Base-by-base conservation (phyloP, 768 basidiomycete species). In the Candolleomyces aberdarensis region DNA sequence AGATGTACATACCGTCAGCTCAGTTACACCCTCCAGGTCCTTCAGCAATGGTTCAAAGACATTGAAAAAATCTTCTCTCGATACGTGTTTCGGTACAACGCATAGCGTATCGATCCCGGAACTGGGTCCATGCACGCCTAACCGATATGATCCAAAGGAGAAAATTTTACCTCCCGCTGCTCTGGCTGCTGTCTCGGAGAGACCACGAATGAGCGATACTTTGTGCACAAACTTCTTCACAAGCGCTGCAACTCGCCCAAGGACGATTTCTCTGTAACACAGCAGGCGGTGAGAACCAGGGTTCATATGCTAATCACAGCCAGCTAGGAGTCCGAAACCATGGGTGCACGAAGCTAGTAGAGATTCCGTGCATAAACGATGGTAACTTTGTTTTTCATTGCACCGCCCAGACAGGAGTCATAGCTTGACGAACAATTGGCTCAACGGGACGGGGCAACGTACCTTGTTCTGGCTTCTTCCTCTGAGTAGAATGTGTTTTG, bases 151-250 rank as follows among this genome's bases (percentile, higher is more conserved):
- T 46, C 97, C 97, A 74, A 96, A 99, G 7, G 97, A 98, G 74
- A 94, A 99, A 72, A 99, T 98, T 80, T 98, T 96, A 64, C 96
- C 97, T 56, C 97, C 97, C 9, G 97, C 94, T 52, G 92, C 88
- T 55, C 77, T 84, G 9, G 96, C 96, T 1, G 93, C 90, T 19
- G 88, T 76, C 64, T 98, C 95, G 32, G 95, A 96, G 50, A 96
- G 78, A 7, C 96, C 96, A 44, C 83, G 84, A 48, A 84, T 76
- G 59, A 96, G 72, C 8, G 91, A 89, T 1, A 96, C 87, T 63
- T 85, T 84, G 69, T 85, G 85, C 52, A 99, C 97, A 71, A 98
- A 99, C 70, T 92, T 86, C 77, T 94, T 94, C 66, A 98, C 94
- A 29, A 97, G 81, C 57, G 88, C 85, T 47, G 92, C 87, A 50